These are phyloP conservation scores for Astragalus membranaceus DNA, from an alignment of 306 rosid genomes.

Conservation along the genomic window DNA sequence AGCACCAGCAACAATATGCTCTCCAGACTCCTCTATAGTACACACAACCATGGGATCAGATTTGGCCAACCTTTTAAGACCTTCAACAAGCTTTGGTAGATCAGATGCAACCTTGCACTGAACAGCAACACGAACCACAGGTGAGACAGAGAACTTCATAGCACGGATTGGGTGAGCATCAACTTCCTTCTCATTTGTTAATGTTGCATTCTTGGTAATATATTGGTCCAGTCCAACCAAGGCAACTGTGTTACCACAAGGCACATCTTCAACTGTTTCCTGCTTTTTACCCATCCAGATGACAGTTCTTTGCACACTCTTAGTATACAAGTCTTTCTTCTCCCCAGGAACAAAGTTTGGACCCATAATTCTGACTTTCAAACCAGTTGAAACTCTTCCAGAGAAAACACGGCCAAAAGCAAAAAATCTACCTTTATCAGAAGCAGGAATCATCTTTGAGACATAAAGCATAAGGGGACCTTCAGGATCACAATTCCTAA, in stretches of 20 bases:
- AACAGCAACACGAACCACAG: constrained; percentile 79
- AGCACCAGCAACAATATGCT: constrained; percentile 87
- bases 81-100: constrained; percentile 87
- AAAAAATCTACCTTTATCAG: no score
- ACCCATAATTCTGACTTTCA: no score
- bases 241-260: constrained; percentile 87
- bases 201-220: constrained; percentile 81
- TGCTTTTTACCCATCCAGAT: constrained; percentile 39
- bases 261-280: constrained; percentile 86
- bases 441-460: no score
- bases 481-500: constrained; percentile 69
- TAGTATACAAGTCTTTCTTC: no score
- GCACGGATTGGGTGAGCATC: constrained; percentile 87
- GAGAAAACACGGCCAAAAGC: no score
- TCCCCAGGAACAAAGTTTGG: no score
- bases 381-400: no score
- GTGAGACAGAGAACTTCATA: constrained; percentile 70
- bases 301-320: no score
- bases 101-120: constrained; percentile 82
- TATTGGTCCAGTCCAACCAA: constrained; percentile 78
- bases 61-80: constrained; percentile 75
- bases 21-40: background rate
- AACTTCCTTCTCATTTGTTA: constrained; percentile 77
- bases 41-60: constrained; percentile 94
- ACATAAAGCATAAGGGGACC: constrained; percentile 75